Percentiles rank a stretch among this genome's conserved stretches.
Evolutionary conservation across 2,329 filamentous ascomycete species (phyloP).

Genomic region (Tolypocladium inflatum): DNA sequence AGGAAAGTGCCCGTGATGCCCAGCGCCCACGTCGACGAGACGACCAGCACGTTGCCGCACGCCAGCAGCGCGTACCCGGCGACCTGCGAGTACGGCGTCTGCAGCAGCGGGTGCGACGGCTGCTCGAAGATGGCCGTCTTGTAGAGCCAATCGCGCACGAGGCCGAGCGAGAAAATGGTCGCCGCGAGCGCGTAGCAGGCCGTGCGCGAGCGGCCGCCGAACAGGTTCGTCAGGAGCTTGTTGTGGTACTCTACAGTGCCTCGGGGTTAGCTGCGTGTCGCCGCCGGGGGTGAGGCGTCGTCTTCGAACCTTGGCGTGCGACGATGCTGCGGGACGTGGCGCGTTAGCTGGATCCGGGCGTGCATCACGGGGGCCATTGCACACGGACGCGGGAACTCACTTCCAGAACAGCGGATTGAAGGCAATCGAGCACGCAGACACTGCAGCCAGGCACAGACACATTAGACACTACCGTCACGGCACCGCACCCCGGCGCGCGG

Average conservation of each 20-base stretch:
- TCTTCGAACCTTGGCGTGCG: conserved; percentile 60
- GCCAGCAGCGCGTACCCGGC: conserved; percentile 63
- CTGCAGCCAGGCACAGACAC: conserved; percentile 32
- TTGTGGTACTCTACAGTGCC: conserved; percentile 70
- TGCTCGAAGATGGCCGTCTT: conserved; percentile 69
- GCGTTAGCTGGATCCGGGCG: background rate
- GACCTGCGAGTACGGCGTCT: conserved; percentile 47
- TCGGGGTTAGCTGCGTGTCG: conserved; percentile 7
- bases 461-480: background rate
- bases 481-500: background rate
- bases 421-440: conserved; percentile 70
- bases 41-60: conserved; percentile 71
- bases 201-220: conserved; percentile 63
- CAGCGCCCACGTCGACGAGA: conserved; percentile 83
- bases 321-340: conserved; percentile 51
- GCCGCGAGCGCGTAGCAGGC: conserved; percentile 87
- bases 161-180: conserved; percentile 84
- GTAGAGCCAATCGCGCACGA: conserved; percentile 82
- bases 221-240: conserved; percentile 79
- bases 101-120: conserved; percentile 66
- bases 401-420: conserved; percentile 99
- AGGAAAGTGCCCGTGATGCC: conserved; percentile 94
- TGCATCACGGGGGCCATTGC: background rate
- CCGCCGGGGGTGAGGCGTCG: conserved; percentile 8
- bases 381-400: conserved; percentile 44